Base-by-base conservation (phyloP, 139 green algal genomes). In the Closterium sp. region DNA sequence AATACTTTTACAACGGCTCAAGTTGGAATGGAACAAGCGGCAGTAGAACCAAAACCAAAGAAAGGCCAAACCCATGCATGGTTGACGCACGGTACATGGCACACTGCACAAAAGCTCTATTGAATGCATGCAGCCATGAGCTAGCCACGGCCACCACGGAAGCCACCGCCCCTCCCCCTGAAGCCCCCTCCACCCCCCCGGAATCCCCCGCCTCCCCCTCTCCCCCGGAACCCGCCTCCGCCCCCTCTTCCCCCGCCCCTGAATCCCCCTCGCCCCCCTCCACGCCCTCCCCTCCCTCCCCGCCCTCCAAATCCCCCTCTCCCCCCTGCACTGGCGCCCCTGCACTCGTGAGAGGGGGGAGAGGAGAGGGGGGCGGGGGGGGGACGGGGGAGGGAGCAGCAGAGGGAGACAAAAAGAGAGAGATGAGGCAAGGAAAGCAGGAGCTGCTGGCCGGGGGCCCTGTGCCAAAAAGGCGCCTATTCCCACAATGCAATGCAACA, bases 381-480 rank as follows among this genome's bases (percentile, higher is more conserved):
- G 55, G 55, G 25, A 30, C 16, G 36, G 28, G n/a, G 9, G 87
- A 84, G 36, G 34, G 35, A 19, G 6, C 4, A 33, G 84, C 8
- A 7, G 25, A 89, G 84, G 30, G 89, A 92, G 34, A 89, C n/a
- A 87, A 10, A 92, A 32, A 12, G 28, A 91, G 88, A 88, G 33
- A 91, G 88, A 88, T 84, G 32, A 87, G 16, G 9, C 21, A 87
- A 23, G 32, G 55, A 87, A 31, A 87, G 55, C 34, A 86, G 55
- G 30, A 28, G 30, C 31, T n/a, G 9, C 6, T 84, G 23, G 30
- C 35, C 31, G n/a, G 31, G 64, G 19, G 31, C 8, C 31, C 7
- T 34, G 7, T 66, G 30, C 86, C n/a, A n/a, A n/a, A n/a, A n/a
- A n/a, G 10, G 86, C 30, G 16, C 55, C 31, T 89, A 36, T 90